These are phyloP conservation scores for Stemphylium lycopersici DNA, from an alignment of 2,329 filamentous ascomycete species.

Conservation along the genomic window DNA sequence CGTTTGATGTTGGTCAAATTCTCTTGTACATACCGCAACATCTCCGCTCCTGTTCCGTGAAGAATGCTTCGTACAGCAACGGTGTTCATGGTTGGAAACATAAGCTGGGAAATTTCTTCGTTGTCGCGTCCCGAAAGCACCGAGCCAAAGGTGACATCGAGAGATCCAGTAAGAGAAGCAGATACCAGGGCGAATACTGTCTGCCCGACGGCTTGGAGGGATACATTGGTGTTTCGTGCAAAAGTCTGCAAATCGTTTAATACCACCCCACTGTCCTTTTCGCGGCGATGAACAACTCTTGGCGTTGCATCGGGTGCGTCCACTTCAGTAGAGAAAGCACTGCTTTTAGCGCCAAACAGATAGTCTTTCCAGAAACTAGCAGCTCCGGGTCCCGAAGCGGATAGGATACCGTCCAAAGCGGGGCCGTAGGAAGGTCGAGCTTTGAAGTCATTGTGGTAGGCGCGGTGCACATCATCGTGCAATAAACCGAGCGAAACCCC, in stretches of 20 bases:
- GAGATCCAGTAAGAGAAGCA: conserved; percentile 64
- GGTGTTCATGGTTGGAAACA: conserved; percentile 94
- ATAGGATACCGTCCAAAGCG: conserved; percentile 63
- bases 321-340: conserved; percentile 47
- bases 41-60: conserved; percentile 68
- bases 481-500: conserved; percentile 81
- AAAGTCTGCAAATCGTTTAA: conserved; percentile 58
- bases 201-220: conserved; percentile 77
- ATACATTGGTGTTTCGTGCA: conserved; percentile 71
- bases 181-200: conserved; percentile 76
- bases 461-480: conserved; percentile 71
- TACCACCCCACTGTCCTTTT: conserved; percentile 54
- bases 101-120: conserved; percentile 67
- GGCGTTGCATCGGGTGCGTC: background rate
- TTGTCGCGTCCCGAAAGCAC: conserved; percentile 85
- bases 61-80: conserved; percentile 75
- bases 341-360: conserved; percentile 60
- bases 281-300: conserved; percentile 50
- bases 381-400: conserved; percentile 55
- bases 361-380: conserved; percentile 74
- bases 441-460: conserved; percentile 60
- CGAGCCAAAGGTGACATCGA: conserved; percentile 82
- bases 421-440: conserved; percentile 57
- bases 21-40: conserved; percentile 76
- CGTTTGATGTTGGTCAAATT: conserved; percentile 69